Percentiles rank a stretch among this genome's conserved stretches.
Conservation (phyloP, 192 early-diverging fungal genomes). For the Chytriomyces sp. region DNA sequence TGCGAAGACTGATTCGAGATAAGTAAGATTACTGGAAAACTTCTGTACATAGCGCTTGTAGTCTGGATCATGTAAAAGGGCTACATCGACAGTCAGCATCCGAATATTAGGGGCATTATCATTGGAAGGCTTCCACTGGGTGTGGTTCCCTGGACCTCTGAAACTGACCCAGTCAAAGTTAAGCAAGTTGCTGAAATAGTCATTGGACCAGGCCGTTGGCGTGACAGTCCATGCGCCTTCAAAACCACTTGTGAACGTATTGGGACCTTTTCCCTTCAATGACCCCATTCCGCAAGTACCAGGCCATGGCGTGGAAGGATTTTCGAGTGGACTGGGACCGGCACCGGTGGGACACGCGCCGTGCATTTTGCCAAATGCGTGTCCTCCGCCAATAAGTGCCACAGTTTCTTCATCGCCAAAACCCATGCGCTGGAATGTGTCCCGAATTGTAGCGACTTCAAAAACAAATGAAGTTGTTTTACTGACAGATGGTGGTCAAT, state of each 20-base stretch:
- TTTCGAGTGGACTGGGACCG: constrained; percentile 23
- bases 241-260: constrained; percentile 63
- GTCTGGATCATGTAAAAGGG: constrained; percentile 10
- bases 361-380: constrained; percentile 33
- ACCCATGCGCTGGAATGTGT: constrained; percentile 31
- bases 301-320: constrained; percentile 22
- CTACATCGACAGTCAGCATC: constrained; percentile 31
- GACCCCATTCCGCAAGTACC: constrained; percentile 28
- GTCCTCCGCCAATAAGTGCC: constrained; percentile 69
- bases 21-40: neutral
- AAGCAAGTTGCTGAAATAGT: constrained; percentile 67
- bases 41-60: neutral
- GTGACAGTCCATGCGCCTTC: constrained; percentile 82
- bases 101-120: constrained; percentile 15
- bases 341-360: constrained; percentile 24
- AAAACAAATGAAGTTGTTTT: neutral
- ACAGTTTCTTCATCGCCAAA: constrained; percentile 78
- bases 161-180: constrained; percentile 27
- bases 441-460: neutral
- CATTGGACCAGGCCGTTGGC: constrained; percentile 82
- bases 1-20: constrained; percentile 30
- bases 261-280: constrained; percentile 27
- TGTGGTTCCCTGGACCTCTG: constrained; percentile 32
- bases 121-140: constrained; percentile 29
- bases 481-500: neutral